A percentile compares a stretch with the other conserved stretches of the same genome.
Conservation (phyloP, 1,139 yeast species). For the Saccharomyces pastorianus region DNA sequence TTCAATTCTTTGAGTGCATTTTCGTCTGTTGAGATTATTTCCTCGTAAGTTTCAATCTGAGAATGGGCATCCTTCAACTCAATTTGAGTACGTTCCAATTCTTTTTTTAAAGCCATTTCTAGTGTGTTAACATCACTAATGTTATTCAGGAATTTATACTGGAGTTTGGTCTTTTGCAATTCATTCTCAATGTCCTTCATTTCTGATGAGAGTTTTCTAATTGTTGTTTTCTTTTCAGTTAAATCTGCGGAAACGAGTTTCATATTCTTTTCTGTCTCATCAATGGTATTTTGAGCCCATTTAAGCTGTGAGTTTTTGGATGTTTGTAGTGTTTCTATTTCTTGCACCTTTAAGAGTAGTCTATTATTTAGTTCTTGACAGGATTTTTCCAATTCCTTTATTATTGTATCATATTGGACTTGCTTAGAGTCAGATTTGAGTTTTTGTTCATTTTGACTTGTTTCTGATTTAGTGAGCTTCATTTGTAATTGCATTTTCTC, state of each 20-base stretch:
- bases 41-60: slow-evolving; percentile 44
- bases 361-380: slow-evolving; percentile 35
- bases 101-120: slow-evolving; percentile 31
- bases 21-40: slow-evolving; percentile 44
- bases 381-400: not conserved
- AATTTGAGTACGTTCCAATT: slow-evolving; percentile 37
- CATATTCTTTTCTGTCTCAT: slow-evolving; percentile 31
- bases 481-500: not conserved
- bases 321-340: slow-evolving; percentile 36
- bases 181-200: slow-evolving; percentile 33
- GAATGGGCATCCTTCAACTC: slow-evolving; percentile 43
- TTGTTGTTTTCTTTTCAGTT: slow-evolving; percentile 21
- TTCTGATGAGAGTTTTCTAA: slow-evolving; percentile 31
- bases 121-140: not conserved
- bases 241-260: not conserved
- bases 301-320: slow-evolving; percentile 43
- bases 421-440: not conserved
- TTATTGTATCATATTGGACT: not conserved
- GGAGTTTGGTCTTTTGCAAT: slow-evolving; percentile 34
- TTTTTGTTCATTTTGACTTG: not conserved
- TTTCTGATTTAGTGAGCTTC: not conserved
- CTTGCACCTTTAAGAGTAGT: slow-evolving; percentile 27
- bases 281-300: slow-evolving; percentile 62
- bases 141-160: slow-evolving; percentile 20
- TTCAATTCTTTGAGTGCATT: slow-evolving; percentile 39